These are phyloP conservation scores for Aspergillus alliaceus DNA, from an alignment of 2,329 filamentous ascomycete species.

Conservation along the genomic window DNA sequence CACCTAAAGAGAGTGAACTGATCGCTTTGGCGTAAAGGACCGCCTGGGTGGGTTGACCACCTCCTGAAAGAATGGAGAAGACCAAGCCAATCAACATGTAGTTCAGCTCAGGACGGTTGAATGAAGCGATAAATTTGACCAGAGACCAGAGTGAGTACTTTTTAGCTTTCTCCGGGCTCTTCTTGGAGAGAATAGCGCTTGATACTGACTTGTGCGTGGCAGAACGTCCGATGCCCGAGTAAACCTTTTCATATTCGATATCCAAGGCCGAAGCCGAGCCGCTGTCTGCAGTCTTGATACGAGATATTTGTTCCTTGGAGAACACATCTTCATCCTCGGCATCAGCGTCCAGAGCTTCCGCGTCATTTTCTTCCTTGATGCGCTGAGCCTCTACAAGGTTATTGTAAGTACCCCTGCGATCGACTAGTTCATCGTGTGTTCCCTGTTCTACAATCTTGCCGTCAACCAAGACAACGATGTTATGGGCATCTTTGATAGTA, in stretches of 20 bases:
- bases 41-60: conserved; percentile 72
- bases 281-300: conserved; percentile 35
- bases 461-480: conserved; percentile 88
- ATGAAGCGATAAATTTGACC: conserved; percentile 74
- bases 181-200: conserved; percentile 66
- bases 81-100: conserved; percentile 72
- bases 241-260: conserved; percentile 33
- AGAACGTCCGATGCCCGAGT: conserved; percentile 39
- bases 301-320: conserved; percentile 29
- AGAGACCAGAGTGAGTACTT: conserved; percentile 73
- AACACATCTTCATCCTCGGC: conserved; percentile 26
- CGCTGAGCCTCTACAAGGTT: conserved; percentile 86
- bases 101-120: conserved; percentile 72
- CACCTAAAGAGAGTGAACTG: conserved; percentile 63
- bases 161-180: conserved; percentile 49
- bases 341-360: conserved; percentile 28
- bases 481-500: conserved; percentile 90
- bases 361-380: conserved; percentile 60
- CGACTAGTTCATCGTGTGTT: conserved; percentile 76
- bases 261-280: conserved; percentile 25
- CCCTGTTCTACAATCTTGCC: conserved; percentile 92
- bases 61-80: conserved; percentile 75
- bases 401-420: conserved; percentile 71
- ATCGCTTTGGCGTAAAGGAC: conserved; percentile 92
- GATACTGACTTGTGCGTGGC: conserved; percentile 60